Evolutionary conservation across 2,329 filamentous ascomycete genomes (phyloP), one percentile per base, ranked within the genome.

Genomic region (Botrytis cinerea): DNA sequence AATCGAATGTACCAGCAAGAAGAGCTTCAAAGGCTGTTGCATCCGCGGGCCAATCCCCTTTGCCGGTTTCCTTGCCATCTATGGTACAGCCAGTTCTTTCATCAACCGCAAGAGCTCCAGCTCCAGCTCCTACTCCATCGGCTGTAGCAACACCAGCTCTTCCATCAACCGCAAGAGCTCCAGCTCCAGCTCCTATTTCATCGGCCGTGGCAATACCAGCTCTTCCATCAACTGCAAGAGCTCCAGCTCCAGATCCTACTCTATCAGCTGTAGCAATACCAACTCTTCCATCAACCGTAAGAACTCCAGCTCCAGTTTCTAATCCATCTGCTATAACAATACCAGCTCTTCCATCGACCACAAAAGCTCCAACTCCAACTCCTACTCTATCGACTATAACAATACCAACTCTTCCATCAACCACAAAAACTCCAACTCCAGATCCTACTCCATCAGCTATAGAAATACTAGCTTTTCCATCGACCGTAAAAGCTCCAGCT

Each of bases 171-270:
- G 25, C 2, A 32, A 38, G 12, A 54, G 12, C 12, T n/a, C 48
- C 14, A 54, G 25, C 25, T 0, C 5, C 28, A 28, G 28, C 1
- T 2, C 2, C 25, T 4, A 35, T 2, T 35, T 12, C 1, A 38
- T 38, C 7, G 5, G 35, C 35, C 3, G 5, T 28, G 2, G 28
- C 28, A 28, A 28, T 28, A 28, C 28, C 28, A 28, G 2, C 28
- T 28, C 28, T 28, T 28, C 28, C 28, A 28, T 28, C 28, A 28
- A 28, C 28, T 2, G 28, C 2, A 28, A 28, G 28, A 28, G 2
- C 28, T 28, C 28, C 28, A 28, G 28, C 28, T 28, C 28, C 28
- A 28, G 28, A 25, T 12, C 4, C 25, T 45, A 16, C 16, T 1
- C 22, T 9, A 51, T 12, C 16, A 1, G 3, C n/a, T 14, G 20